Conservation (phyloP, 2,329 filamentous ascomycete species). For the Colletotrichum sansevieriae region DNA sequence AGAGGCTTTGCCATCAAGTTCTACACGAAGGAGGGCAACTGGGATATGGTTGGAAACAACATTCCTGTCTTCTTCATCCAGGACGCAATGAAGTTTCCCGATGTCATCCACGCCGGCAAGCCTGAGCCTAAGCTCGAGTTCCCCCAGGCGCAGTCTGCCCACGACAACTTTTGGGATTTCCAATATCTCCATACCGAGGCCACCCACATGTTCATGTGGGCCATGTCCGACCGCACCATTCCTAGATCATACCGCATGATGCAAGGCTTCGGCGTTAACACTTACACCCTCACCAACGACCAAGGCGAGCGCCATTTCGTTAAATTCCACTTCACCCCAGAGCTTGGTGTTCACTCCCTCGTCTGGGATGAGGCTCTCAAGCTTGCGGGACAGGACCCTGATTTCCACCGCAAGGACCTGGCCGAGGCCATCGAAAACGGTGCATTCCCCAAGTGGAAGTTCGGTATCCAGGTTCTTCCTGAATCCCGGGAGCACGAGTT, state of each 20-base stretch:
- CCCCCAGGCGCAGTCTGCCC: constrained; percentile 77
- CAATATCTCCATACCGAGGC: constrained; percentile 76
- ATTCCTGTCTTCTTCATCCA: constrained; percentile 80
- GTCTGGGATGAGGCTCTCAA: constrained; percentile 87
- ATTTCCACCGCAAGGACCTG: constrained; percentile 86
- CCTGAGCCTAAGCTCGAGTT: constrained; percentile 79
- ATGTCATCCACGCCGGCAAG: constrained; percentile 71
- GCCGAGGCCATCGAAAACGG: constrained; percentile 80
- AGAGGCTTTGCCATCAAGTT: constrained; percentile 84
- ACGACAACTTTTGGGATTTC: constrained; percentile 86
- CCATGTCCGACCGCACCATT: constrained; percentile 80
- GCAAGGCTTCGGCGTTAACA: constrained; percentile 89
- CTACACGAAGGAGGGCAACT: constrained; percentile 83
- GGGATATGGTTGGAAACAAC: constrained; percentile 81
- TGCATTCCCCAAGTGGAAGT: constrained; percentile 81
- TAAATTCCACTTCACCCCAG: constrained; percentile 83
- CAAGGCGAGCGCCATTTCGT: constrained; percentile 79
- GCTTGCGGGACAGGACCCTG: constrained; percentile 79
- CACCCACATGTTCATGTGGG: constrained; percentile 85
- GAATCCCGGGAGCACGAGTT: constrained; percentile 81
- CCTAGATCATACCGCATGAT: constrained; percentile 86
- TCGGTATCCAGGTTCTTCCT: constrained; percentile 83
- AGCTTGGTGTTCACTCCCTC: constrained; percentile 80
- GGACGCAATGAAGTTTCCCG: constrained; percentile 80
- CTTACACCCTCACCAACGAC: constrained; percentile 76